Evolutionary conservation across 129 eudicot genomes (phyloP).

Genomic region (Pulicaria dysenterica): DNA sequence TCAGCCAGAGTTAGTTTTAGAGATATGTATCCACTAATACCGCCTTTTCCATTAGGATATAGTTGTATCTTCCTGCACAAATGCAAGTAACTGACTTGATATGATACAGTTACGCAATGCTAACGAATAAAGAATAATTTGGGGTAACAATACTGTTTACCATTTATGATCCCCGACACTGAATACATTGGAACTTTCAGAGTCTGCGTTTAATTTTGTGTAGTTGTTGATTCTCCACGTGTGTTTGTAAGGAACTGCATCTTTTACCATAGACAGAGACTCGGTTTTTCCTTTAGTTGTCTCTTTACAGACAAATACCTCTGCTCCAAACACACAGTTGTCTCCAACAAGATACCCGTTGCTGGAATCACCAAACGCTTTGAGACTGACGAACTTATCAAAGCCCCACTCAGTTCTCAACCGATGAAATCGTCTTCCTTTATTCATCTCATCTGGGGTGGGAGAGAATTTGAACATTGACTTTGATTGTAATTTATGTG

Average conservation of each 20-base stretch:
- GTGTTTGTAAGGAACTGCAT: conserved; percentile 44
- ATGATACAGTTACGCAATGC: not conserved
- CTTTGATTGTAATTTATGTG: conserved; percentile 4
- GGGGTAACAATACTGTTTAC: conserved; percentile 26
- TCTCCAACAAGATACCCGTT: conserved; percentile 59
- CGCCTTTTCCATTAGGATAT: conserved; percentile 52
- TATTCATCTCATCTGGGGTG: conserved; percentile 36
- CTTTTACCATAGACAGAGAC: conserved; percentile 53
- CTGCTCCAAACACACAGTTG: conserved; percentile 66
- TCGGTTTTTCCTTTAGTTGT: conserved; percentile 54
- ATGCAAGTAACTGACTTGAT: not conserved
- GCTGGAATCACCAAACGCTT: conserved; percentile 40
- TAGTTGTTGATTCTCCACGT: conserved; percentile 56
- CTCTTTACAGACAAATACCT: conserved; percentile 57
- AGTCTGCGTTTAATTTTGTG: conserved; percentile 26
- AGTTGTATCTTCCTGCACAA: conserved; percentile 50
- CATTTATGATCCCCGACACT: conserved; percentile 55
- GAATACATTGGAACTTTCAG: conserved; percentile 46
- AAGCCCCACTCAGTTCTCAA: conserved; percentile 64
- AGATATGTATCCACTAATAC: conserved; percentile 41
- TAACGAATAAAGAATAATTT: not conserved
- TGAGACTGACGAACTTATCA: conserved; percentile 47
- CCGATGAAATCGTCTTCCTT: conserved; percentile 54
- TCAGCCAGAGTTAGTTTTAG: conserved; percentile 48
- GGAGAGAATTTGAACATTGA: not conserved